These are phyloP conservation scores for Exophiala sp. DNA, from an alignment of 2,329 filamentous ascomycete species.

Conservation along the genomic window DNA sequence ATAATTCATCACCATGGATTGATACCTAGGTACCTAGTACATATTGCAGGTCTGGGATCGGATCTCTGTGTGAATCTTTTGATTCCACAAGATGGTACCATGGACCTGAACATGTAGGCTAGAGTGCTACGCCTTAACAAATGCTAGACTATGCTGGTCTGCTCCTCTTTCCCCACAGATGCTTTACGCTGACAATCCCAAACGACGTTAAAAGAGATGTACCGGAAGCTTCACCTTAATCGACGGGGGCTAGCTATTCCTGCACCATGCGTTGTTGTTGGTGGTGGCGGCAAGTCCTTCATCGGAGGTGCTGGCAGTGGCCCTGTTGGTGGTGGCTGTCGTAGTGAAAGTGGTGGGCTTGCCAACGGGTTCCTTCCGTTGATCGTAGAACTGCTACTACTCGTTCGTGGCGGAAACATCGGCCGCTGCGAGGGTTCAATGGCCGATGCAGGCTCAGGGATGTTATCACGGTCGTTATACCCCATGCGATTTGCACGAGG, in stretches of 20 bases:
- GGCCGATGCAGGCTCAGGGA: conserved; percentile 36
- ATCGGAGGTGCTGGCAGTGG: conserved; percentile 54
- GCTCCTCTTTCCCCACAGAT: conserved; percentile 6
- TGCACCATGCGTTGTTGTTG: conserved; percentile 15
- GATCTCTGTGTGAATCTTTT: not conserved
- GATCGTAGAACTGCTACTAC: conserved; percentile 26
- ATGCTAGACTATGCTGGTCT: conserved; percentile 11
- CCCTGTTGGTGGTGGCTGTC: conserved; percentile 53
- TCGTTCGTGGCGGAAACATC: conserved; percentile 38
- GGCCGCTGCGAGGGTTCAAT: conserved; percentile 37
- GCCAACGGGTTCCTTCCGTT: conserved; percentile 30
- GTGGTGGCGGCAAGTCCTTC: conserved; percentile 26
- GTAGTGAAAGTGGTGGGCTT: conserved; percentile 59
- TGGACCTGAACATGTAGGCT: not conserved
- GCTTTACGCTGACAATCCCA: conserved; percentile 9
- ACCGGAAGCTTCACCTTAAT: conserved; percentile 10
- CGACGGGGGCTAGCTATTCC: conserved; percentile 23
- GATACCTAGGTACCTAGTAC: too few species aligned
- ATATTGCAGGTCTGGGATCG: not conserved
- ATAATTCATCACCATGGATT: too few species aligned
- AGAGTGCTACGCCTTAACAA: conserved; percentile 12
- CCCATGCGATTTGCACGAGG: conserved; percentile 21
- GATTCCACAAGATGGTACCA: not conserved
- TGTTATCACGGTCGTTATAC: conserved; percentile 25
- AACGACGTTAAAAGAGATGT: conserved; percentile 4